phyloP scores from a whole-genome alignment of 1,284 basidiomycete genomes.

The Tilletia setariae region DNA sequence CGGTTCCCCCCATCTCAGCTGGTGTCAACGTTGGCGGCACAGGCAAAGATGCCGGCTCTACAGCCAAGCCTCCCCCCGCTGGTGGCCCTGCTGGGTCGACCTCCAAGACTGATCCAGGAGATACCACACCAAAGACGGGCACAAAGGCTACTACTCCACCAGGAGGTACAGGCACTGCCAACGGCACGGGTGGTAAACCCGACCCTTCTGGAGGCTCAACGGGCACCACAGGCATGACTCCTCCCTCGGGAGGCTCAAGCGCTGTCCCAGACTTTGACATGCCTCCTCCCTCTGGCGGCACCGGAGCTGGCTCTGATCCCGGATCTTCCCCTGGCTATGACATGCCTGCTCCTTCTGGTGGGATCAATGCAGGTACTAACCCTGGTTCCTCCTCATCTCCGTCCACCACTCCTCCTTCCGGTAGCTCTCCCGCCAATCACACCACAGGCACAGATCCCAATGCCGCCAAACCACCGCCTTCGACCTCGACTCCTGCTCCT shows the following conservation, averaged over 20 bases:
- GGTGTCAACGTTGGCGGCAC: too few relatives aligned
- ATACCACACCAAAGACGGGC: too few relatives aligned
- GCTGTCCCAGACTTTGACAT: background rate
- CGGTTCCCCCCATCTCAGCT: too few relatives aligned
- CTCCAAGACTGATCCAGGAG: too few relatives aligned
- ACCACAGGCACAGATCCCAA: background rate
- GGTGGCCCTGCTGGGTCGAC: too few relatives aligned
- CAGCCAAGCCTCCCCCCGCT: background rate
- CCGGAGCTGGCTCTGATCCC: background rate
- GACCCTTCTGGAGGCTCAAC: background rate
- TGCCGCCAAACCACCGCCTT: background rate
- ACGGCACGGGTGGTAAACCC: too few relatives aligned
- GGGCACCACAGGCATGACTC: background rate
- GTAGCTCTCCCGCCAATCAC: background rate
- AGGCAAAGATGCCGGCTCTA: background rate
- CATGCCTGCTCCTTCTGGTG: slow-evolving; percentile 8
- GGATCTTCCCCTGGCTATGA: background rate
- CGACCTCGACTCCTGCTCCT: background rate
- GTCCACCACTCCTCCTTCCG: background rate
- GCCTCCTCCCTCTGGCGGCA: background rate
- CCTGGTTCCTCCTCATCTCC: background rate
- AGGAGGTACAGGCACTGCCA: too few relatives aligned
- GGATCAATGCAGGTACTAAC: background rate
- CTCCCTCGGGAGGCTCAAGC: background rate
- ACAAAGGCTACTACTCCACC: too few relatives aligned